Base-by-base conservation (phyloP, 1,284 basidiomycete species). In the Apiotrichum porosum region DNA sequence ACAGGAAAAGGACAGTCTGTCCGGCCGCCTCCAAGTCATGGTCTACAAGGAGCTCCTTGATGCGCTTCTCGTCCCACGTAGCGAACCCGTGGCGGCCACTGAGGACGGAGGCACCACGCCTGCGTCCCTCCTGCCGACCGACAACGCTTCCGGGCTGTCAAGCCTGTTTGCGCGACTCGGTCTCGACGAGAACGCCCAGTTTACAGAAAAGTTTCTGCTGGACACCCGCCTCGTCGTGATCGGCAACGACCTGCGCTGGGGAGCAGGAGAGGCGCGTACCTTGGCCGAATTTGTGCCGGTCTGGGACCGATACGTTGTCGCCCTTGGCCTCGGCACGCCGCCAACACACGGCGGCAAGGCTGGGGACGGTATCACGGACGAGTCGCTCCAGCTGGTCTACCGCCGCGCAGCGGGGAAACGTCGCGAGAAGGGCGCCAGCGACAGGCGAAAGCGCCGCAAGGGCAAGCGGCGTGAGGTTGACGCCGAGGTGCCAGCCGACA, bases 21-120 rank as follows among this genome's bases (percentile, higher is more conserved):
- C 81, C 0, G 81, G 87, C 0, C 80, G 80, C n/a, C 72, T 88
- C 17, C 88, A 92, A 66, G 78, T 91, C 5, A 90, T 90, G 86
- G 68, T 89, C 24, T 92, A 92, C 68, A 81, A 83, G 61, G 82
- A 83, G 41, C 79, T 92, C 37, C 74, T 91, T 13, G 78, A 79
- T 33, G 71, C 64, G 10, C 62, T 74, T 31, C 48, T 73, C 15
- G 14, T 58, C 14, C 31, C 56, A 15, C 30, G 12, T 12, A 21
- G n/a, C 33, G 33, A 32, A 18, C 9, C 30, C n/a, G 22, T 19
- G 24, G n/a, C n/a, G n/a, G n/a, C n/a, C n/a, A n/a, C n/a, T n/a
- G n/a, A n/a, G 21, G 6, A 31, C 14, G 15, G 34, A 6, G 13
- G 30, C 2, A 26, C 15, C 37, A 23, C 14, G 13, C 26, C 42